Conservation (phyloP, 768 basidiomycete species). For the Agrocybe praecox region DNA sequence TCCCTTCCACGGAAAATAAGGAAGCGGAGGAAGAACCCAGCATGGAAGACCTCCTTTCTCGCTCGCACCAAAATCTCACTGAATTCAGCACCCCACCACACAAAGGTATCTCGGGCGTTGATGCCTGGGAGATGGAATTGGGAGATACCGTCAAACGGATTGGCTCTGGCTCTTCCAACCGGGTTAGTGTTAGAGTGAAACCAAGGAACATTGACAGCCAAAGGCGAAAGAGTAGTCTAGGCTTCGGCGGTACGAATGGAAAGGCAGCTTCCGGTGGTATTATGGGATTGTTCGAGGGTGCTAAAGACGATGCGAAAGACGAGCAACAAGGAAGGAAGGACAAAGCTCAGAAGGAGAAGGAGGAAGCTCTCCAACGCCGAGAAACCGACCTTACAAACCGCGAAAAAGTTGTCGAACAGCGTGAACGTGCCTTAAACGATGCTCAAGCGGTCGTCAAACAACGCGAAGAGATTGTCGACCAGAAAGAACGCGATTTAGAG, state of each 20-base stretch:
- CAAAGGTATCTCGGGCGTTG: conserved; percentile 19
- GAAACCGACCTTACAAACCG: background rate
- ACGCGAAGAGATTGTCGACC: too few species aligned
- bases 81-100: background rate
- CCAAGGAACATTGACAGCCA: background rate
- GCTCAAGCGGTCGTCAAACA: conserved; percentile 1
- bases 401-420: conserved; percentile 3
- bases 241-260: background rate
- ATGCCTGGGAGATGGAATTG: conserved; percentile 30
- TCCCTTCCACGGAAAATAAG: background rate
- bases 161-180: background rate
- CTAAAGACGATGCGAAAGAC: background rate
- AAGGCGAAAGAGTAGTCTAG: background rate
- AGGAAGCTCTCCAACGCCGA: background rate
- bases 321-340: background rate
- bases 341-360: background rate
- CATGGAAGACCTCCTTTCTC: conserved; percentile 20
- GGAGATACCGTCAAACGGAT: conserved; percentile 30
- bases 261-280: conserved; percentile 2
- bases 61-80: background rate
- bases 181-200: background rate
- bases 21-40: conserved; percentile 18
- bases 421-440: conserved; percentile 1
- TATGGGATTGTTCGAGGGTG: conserved; percentile 10
- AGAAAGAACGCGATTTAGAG: background rate